Conservation (phyloP, 768 basidiomycete genomes). For the Serendipita sp. region DNA sequence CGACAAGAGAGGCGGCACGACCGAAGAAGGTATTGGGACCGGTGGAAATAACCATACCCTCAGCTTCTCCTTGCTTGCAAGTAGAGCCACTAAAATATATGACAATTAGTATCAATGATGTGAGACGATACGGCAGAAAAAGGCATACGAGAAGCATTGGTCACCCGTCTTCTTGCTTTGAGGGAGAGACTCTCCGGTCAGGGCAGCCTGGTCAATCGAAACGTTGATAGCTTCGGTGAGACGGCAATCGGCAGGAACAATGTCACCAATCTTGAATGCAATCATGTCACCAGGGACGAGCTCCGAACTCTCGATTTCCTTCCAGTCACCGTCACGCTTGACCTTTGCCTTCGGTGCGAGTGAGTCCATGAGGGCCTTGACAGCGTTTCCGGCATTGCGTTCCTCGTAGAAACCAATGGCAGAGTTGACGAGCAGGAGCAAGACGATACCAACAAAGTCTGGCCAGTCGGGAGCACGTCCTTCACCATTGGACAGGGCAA, state of each 20-base stretch:
- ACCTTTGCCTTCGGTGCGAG: slow-evolving; percentile 96
- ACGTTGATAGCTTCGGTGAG: slow-evolving; percentile 94
- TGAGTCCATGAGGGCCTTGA: slow-evolving; percentile 99
- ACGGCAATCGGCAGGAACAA: slow-evolving; percentile 96
- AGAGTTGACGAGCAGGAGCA: slow-evolving; percentile 87
- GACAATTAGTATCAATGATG: slow-evolving; percentile 11
- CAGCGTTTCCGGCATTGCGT: slow-evolving; percentile 91
- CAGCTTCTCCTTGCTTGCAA: slow-evolving; percentile 97
- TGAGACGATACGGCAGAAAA: slow-evolving; percentile 5
- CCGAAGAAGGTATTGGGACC: slow-evolving; percentile 98
- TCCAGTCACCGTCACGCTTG: slow-evolving; percentile 72
- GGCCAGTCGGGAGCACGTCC: slow-evolving; percentile 82
- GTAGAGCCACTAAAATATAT: slow-evolving; percentile 61
- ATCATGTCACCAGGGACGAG: slow-evolving; percentile 95
- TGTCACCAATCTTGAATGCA: slow-evolving; percentile 97
- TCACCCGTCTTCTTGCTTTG: slow-evolving; percentile 84
- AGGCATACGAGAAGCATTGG: slow-evolving; percentile 90
- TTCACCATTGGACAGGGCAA: slow-evolving; percentile 89
- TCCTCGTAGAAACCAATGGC: slow-evolving; percentile 98
- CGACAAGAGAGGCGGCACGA: slow-evolving; percentile 93
- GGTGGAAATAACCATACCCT: slow-evolving; percentile 96
- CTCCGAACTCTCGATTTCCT: slow-evolving; percentile 75
- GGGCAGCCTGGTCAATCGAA: slow-evolving; percentile 94
- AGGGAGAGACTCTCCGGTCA: slow-evolving; percentile 94
- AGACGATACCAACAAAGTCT: slow-evolving; percentile 93